Percentiles rank a stretch among this genome's conserved stretches.
These are phyloP conservation scores for Candida palmyrensis DNA, from an alignment of 805 yeast species.

Conservation along the genomic window DNA sequence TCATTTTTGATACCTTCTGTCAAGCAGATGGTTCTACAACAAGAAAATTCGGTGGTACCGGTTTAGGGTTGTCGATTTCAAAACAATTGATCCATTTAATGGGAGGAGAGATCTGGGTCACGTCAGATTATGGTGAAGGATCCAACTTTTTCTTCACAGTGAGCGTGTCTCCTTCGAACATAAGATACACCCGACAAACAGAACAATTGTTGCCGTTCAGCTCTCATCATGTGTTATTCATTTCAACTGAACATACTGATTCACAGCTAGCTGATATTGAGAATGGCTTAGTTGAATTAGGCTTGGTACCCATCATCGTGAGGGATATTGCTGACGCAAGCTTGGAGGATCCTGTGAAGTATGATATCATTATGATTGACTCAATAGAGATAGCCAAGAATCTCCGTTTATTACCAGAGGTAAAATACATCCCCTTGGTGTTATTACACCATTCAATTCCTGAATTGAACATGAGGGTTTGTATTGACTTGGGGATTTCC, in stretches of 20 bases:
- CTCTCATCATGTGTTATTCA: constrained; percentile 63
- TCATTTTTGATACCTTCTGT: constrained; percentile 85
- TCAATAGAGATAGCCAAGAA: constrained; percentile 68
- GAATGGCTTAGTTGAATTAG: constrained; percentile 46
- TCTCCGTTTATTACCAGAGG: constrained; percentile 65
- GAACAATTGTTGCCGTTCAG: constrained; percentile 70
- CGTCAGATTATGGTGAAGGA: constrained; percentile 74
- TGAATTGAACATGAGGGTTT: constrained; percentile 70
- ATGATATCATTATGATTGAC: constrained; percentile 80
- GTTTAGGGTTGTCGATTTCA: constrained; percentile 82
- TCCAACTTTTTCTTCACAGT: constrained; percentile 81
- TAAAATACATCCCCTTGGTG: constrained; percentile 82
- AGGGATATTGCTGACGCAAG: constrained; percentile 53
- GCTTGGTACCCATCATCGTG: constrained; percentile 59
- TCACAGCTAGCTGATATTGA: constrained; percentile 48
- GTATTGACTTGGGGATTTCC: constrained; percentile 81
- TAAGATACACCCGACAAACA: constrained; percentile 56
- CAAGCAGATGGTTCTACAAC: constrained; percentile 95
- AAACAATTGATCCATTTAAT: constrained; percentile 81
- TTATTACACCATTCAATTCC: constrained; percentile 72
- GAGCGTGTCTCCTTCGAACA: constrained; percentile 67
- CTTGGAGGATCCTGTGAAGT: constrained; percentile 52
- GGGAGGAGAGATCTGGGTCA: constrained; percentile 95
- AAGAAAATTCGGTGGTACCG: constrained; percentile 90
- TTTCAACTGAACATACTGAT: constrained; percentile 57